Percentiles rank a stretch among this genome's conserved stretches.
These are phyloP conservation scores for Rhizopus arrhizus DNA, from an alignment of 371 early-diverging fungal genomes.

Conservation along the genomic window DNA sequence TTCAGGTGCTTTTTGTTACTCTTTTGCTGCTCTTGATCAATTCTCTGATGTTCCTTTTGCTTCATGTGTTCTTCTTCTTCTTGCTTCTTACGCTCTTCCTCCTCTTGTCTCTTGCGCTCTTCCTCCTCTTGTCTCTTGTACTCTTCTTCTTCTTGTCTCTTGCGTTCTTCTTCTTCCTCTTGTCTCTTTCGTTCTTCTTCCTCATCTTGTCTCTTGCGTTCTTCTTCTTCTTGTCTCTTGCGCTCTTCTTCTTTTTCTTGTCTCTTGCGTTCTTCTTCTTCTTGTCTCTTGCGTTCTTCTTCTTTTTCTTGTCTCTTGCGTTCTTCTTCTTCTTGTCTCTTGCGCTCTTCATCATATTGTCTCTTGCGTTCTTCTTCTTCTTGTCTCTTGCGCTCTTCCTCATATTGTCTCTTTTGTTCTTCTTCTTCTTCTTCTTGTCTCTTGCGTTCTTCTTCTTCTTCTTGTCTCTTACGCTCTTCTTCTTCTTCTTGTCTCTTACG, in stretches of 20 bases:
- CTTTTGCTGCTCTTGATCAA: background rate
- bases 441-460: constrained; percentile 5
- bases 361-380: constrained; percentile 11
- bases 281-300: background rate
- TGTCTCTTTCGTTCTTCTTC: constrained; percentile 5
- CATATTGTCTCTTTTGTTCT: background rate
- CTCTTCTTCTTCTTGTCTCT: constrained; percentile 4
- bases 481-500: constrained; percentile 1
- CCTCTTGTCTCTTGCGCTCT: constrained; percentile 1
- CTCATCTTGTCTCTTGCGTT: background rate
- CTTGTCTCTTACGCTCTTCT: constrained; percentile 3
- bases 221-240: constrained; percentile 7
- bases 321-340: constrained; percentile 10
- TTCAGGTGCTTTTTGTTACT: background rate
- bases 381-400: constrained; percentile 12
- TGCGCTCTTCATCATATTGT: constrained; percentile 9
- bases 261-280: background rate
- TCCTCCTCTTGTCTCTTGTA: background rate
- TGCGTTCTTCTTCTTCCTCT: constrained; percentile 10
- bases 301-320: background rate
- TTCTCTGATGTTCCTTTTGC: background rate
- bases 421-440: constrained; percentile 21
- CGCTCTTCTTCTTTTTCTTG: constrained; percentile 11
- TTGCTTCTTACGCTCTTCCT: background rate
- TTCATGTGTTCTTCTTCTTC: background rate